Base-by-base conservation (phyloP, 306 rosid genomes). In the Cicer cuneatum region DNA sequence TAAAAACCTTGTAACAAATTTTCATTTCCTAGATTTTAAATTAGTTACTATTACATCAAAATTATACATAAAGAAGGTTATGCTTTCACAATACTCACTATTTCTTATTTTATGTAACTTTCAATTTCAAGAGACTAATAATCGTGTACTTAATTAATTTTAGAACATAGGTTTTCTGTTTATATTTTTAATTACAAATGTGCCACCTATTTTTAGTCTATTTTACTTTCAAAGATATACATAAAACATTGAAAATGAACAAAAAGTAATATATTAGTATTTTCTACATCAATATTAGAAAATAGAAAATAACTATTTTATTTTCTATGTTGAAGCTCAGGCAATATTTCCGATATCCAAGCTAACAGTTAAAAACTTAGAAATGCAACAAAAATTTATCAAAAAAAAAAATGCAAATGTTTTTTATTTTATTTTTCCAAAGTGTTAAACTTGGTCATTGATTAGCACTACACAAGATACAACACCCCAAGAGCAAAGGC, bases 401-500 rank as follows among this genome's bases (percentile, higher is more conserved):
- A 18, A 18, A 18, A 18, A 18, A 18, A 18, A 18, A 18, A 18
- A 18, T 0, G 19, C 70, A 41, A 54, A 70, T 41, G 54, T 24
- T 24, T 24, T 2, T 29, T 29, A 56, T 15, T 24, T 83, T 64
- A 46, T 63, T 8, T 73, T 66, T 54, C 15, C 18, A 35, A 66
- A 66, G 70, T 60, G 33, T 35, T 35, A 60, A 60, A n/a, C 66
- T 12, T 35, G 66, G 18, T n/a, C 21, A 33, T 60, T 35, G 10
- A 60, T 60, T 12, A 33, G 42, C 13, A 60, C 19, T 54, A 10
- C 14, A n/a, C 49, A n/a, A 40, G 16, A 42, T 13, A 48, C 33
- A 18, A 49, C 24, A 4, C 65, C 73, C 79, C 8, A 14, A 52
- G 73, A 40, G 72, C n/a, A 37, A 75, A 24, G 66, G 56, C 58